phyloP scores from a whole-genome alignment of 2,329 filamentous ascomycete species.

The Colletotrichum sidae region DNA sequence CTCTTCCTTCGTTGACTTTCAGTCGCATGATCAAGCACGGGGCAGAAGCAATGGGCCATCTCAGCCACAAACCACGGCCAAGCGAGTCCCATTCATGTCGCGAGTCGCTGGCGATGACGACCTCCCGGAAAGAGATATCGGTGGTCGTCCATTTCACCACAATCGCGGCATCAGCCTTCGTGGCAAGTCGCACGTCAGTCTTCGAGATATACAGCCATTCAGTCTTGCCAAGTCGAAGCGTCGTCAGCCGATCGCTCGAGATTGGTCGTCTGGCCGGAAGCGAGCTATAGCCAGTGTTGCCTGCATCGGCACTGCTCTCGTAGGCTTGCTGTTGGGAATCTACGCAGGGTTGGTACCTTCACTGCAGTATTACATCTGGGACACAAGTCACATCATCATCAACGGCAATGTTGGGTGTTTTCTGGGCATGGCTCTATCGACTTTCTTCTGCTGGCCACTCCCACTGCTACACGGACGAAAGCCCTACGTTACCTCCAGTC shows the following conservation, averaged over 20 bases:
- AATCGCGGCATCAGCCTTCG: constrained; percentile 57
- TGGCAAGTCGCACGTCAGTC: constrained; percentile 65
- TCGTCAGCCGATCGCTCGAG: constrained; percentile 75
- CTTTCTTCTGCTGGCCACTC: constrained; percentile 78
- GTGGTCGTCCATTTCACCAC: constrained; percentile 42
- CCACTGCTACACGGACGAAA: constrained; percentile 82
- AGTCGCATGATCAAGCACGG: constrained; percentile 31
- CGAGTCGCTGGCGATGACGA: constrained; percentile 38
- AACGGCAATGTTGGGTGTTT: constrained; percentile 82
- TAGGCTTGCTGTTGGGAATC: constrained; percentile 78
- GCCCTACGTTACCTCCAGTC: constrained; percentile 77
- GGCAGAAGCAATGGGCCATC: constrained; percentile 36
- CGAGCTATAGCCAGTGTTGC: constrained; percentile 75
- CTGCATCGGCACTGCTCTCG: constrained; percentile 78
- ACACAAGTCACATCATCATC: constrained; percentile 74
- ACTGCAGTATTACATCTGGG: constrained; percentile 81
- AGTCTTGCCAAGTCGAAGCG: constrained; percentile 66
- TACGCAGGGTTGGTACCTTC: constrained; percentile 84
- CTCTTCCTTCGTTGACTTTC: constrained; percentile 33
- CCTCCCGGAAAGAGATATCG: constrained; percentile 42
- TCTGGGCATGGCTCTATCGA: constrained; percentile 76
- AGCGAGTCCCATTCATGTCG: constrained; percentile 20
- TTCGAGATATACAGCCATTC: constrained; percentile 62
- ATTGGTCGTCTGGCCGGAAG: constrained; percentile 77
- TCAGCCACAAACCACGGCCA: constrained; percentile 27